Evolutionary conservation across 768 basidiomycete genomes (phyloP).

Genomic region (Lenzites betulinus): DNA sequence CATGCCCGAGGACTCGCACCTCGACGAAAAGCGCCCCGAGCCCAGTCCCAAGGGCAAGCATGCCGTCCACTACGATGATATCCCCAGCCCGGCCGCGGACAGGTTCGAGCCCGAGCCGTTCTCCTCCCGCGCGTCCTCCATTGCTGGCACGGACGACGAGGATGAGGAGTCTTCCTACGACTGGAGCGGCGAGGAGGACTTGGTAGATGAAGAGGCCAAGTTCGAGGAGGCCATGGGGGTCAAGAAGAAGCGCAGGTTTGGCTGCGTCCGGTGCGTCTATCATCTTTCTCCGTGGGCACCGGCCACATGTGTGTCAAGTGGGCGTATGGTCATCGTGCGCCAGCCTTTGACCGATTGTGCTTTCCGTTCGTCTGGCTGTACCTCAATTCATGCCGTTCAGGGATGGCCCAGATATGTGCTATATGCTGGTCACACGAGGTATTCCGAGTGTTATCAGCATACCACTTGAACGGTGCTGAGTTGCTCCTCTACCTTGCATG

Average conservation of each 20-base stretch:
- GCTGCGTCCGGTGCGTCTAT: constrained; percentile 50
- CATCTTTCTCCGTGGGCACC: too few relatives aligned
- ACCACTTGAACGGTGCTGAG: too few relatives aligned
- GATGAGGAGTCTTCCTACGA: constrained; percentile 66
- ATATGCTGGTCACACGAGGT: too few relatives aligned
- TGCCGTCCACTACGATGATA: constrained; percentile 56
- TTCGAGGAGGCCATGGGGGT: constrained; percentile 63
- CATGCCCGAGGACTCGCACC: constrained; percentile 27
- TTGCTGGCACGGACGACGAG: constrained; percentile 57
- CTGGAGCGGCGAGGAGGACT: constrained; percentile 79
- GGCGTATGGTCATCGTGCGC: too few relatives aligned
- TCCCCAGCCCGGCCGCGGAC: constrained; percentile 30
- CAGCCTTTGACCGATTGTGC: too few relatives aligned
- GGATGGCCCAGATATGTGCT: too few relatives aligned
- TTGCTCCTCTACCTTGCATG: too few relatives aligned
- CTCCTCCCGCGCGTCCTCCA: constrained; percentile 43
- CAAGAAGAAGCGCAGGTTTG: constrained; percentile 48
- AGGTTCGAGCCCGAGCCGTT: constrained; percentile 22
- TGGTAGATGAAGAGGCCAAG: constrained; percentile 68
- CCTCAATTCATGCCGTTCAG: too few relatives aligned
- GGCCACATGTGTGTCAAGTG: too few relatives aligned
- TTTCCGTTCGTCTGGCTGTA: too few relatives aligned
- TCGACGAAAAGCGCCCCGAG: constrained; percentile 21
- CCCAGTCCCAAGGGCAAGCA: constrained; percentile 33
- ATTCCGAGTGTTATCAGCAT: too few relatives aligned